phyloP scores from a whole-genome alignment of 2,329 filamentous ascomycete genomes.

The Pseudogymnoascus sp. region DNA sequence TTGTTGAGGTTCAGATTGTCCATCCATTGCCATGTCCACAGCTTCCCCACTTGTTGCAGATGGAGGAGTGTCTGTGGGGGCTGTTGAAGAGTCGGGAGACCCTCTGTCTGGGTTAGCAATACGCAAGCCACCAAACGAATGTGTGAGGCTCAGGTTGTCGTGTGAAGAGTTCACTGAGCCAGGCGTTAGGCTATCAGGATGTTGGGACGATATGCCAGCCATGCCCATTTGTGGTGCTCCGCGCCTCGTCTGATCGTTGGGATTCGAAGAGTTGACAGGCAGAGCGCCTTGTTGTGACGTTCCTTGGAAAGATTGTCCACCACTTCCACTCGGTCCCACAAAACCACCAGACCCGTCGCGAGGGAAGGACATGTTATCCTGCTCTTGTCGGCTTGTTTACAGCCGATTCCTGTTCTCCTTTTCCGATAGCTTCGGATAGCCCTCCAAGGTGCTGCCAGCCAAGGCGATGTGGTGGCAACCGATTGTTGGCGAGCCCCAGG shows the following conservation, averaged over 20 bases:
- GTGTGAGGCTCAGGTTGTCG: slow-evolving; percentile 84
- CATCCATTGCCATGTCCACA: slow-evolving; percentile 19
- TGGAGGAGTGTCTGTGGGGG: slow-evolving; percentile 17
- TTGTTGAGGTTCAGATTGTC: slow-evolving; percentile 22
- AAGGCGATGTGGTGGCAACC: background rate
- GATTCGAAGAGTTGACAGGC: background rate
- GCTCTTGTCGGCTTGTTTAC: background rate
- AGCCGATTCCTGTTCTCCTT: background rate
- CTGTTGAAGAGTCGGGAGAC: slow-evolving; percentile 16
- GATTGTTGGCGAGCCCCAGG: background rate
- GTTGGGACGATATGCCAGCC: background rate
- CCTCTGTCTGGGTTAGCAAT: slow-evolving; percentile 90
- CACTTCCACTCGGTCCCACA: background rate
- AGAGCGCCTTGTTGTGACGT: background rate
- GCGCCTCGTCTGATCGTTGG: background rate
- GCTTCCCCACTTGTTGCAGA: slow-evolving; percentile 21
- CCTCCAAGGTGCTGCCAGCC: slow-evolving; percentile 2
- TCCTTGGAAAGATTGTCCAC: background rate
- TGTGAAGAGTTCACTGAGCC: slow-evolving; percentile 53
- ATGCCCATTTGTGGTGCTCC: slow-evolving; percentile 4
- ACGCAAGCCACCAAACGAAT: slow-evolving; percentile 84
- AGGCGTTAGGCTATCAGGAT: background rate
- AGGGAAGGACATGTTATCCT: background rate
- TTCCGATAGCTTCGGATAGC: background rate
- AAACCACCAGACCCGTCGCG: background rate